phyloP scores from a whole-genome alignment of 805 yeast species.

The Ogataea neopini region DNA sequence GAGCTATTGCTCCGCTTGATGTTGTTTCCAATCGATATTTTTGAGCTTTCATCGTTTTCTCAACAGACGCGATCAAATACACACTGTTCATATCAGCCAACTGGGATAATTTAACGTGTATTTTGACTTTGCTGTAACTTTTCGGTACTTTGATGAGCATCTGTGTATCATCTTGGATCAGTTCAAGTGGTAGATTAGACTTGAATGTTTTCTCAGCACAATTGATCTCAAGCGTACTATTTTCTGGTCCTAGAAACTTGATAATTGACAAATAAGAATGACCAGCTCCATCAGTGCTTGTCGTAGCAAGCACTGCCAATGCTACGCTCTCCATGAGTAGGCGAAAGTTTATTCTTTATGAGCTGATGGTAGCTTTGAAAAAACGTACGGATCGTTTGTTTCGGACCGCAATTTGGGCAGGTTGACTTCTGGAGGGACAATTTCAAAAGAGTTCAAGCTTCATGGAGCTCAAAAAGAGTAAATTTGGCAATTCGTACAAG shows the following conservation, averaged over 20 bases:
- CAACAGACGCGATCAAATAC: conserved; percentile 7
- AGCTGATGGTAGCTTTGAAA: neutral
- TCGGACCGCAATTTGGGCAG: neutral
- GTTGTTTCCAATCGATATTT: conserved; percentile 4
- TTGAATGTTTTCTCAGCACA: conserved; percentile 1
- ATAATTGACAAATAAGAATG: neutral
- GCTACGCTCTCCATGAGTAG: conserved; percentile 6
- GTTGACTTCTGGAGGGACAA: neutral
- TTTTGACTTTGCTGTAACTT: neutral
- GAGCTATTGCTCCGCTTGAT: neutral
- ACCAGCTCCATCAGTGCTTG: neutral
- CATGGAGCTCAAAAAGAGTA: neutral
- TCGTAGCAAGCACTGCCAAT: neutral
- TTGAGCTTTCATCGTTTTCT: conserved; percentile 2
- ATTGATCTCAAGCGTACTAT: conserved; percentile 7
- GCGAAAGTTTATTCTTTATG: neutral
- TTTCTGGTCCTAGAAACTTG: neutral
- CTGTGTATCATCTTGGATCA: conserved; percentile 14
- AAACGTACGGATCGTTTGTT: neutral
- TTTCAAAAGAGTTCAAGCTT: neutral
- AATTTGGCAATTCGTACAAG: neutral
- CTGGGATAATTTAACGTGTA: neutral
- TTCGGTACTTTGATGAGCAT: conserved; percentile 15
- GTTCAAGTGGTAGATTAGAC: neutral
- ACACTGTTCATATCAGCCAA: neutral